Evolutionary conservation across 495 filamentous ascomycete species (phyloP).

Genomic region (Podospora bellae-mahoneyi): DNA sequence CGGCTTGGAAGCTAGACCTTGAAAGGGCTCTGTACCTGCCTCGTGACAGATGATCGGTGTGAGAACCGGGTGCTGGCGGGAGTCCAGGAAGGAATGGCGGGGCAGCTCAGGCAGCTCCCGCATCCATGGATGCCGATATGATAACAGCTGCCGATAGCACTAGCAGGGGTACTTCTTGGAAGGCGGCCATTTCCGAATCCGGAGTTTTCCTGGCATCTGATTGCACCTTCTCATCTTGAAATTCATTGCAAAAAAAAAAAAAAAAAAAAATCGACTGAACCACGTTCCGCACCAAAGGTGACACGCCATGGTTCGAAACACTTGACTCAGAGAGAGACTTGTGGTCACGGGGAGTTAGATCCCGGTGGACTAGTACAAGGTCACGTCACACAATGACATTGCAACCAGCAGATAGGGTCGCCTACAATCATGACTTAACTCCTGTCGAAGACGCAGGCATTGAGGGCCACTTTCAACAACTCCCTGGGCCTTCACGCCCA

Average conservation of each 20-base stretch:
- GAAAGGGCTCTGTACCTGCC: slow-evolving; percentile 13
- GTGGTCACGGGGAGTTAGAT: not conserved
- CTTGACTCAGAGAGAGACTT: not conserved
- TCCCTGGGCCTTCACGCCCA: not conserved
- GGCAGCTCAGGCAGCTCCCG: slow-evolving; percentile 5
- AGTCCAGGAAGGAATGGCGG: slow-evolving; percentile 5
- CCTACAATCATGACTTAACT: slow-evolving; percentile 9
- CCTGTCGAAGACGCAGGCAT: not conserved
- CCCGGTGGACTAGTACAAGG: not conserved
- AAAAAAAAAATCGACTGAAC: too few species aligned
- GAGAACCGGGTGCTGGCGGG: slow-evolving; percentile 4
- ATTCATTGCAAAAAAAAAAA: not conserved
- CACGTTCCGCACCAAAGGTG: too few species aligned
- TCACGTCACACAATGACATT: not conserved
- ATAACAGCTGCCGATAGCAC: slow-evolving; percentile 8
- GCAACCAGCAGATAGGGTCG: not conserved
- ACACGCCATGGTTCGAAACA: not conserved
- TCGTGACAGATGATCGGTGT: slow-evolving; percentile 18
- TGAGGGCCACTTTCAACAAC: not conserved
- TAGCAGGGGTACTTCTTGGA: not conserved
- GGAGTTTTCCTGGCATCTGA: not conserved
- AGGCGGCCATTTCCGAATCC: slow-evolving; percentile 5
- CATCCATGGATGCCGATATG: not conserved
- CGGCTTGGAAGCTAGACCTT: slow-evolving; percentile 3
- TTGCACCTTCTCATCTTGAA: not conserved